These are phyloP conservation scores for Tetramitus jugosus DNA, from an alignment of 208 protist species.

Conservation along the genomic window DNA sequence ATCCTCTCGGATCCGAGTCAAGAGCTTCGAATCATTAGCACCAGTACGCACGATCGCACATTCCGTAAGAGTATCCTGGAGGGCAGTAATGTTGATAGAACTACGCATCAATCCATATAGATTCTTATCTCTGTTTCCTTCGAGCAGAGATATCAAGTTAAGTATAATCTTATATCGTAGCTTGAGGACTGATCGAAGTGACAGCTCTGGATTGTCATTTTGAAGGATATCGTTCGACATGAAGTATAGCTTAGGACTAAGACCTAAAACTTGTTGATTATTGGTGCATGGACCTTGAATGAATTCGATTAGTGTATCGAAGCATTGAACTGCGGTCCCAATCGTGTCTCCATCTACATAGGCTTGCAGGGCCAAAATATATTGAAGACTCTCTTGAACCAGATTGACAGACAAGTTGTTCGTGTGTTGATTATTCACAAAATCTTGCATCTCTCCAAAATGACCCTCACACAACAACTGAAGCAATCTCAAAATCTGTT, in stretches of 20 bases:
- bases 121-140: not conserved
- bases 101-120: not conserved
- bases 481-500: constrained; percentile 43
- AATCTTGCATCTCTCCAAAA: constrained; percentile 49
- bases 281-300: not conserved
- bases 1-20: not conserved
- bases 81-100: not conserved
- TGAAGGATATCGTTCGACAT: not conserved
- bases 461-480: constrained; percentile 59
- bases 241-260: not conserved
- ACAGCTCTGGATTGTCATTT: not conserved
- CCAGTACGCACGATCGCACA: not conserved
- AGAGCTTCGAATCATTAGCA: not conserved
- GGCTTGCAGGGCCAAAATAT: not conserved
- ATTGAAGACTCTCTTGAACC: constrained; percentile 34
- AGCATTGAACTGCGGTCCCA: not conserved
- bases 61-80: not conserved
- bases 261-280: not conserved
- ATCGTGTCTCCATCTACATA: not conserved
- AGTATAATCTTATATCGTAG: not conserved
- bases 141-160: not conserved
- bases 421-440: constrained; percentile 50
- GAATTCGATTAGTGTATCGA: not conserved
- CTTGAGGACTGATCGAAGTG: no score
- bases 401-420: constrained; percentile 54